Base-by-base conservation (phyloP, 129 eudicot genomes). In the Flaveria bidentis region DNA sequence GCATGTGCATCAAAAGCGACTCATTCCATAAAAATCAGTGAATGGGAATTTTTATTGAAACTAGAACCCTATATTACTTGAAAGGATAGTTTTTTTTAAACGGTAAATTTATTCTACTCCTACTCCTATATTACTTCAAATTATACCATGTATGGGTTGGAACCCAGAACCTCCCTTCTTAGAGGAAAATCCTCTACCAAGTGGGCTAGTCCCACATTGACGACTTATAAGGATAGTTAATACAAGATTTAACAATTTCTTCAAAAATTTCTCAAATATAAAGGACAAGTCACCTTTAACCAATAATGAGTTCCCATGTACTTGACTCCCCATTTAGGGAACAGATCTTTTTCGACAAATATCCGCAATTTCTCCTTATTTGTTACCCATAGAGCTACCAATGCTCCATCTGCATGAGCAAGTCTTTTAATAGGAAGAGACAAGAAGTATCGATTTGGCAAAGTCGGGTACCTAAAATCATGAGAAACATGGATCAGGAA, bases 371-470 rank as follows among this genome's bases (percentile, higher is more conserved):
- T 93, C 82, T 93, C 98, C 72, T 96, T 90, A 74, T 93, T 93
- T 44, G 98, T 93, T 42, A 93, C 92, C 98, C 98, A 93, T 67
- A 93, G 78, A 76, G 97, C 98, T 69, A 93, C 86, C 69, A 93
- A 69, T 7, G 98, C 90, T 67, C 97, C 98, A 41, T 42, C 72
- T 47, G 76, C 67, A 77, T 90, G 93, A 57, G 88, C 73, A 69
- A 93, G 82, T 81, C 80, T 87, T 88, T 79, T 81, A 18, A 93
- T 73, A 36, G 98, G 98, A 84, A 93, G 82, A 36, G 96, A 90
- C 70, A 93, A 78, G 42, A 93, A 91, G 82, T 88, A 82, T 20
- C 93, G 81, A 73, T 87, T 90, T 61, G 98, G 98, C 78, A 93
- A 85, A 71, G 97, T 93, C 41, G 78, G 91, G 86, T 93, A 93